A percentile compares a stretch with the other conserved stretches of the same genome.
These are phyloP conservation scores for Casuarina equisetifolia DNA, from an alignment of 306 rosid genomes.

Conservation along the genomic window DNA sequence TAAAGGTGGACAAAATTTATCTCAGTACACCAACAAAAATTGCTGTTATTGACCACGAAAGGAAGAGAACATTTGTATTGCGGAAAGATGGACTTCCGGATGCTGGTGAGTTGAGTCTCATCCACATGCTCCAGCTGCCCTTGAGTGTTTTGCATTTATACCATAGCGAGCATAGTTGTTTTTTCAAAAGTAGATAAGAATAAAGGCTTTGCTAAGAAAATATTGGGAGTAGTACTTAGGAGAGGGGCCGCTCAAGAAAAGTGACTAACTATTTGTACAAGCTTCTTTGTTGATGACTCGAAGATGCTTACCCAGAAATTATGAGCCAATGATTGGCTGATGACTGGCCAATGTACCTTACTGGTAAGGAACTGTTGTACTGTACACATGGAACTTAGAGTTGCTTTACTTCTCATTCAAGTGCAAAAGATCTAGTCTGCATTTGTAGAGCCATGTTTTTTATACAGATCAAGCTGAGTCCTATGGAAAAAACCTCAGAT, in stretches of 20 bases:
- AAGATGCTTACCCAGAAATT: not conserved
- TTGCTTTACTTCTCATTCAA: not conserved
- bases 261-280: not conserved
- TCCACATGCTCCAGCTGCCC: not conserved
- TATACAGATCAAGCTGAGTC: slow-evolving; percentile 1
- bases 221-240: not conserved
- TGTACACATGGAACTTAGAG: not conserved
- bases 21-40: slow-evolving; percentile 69
- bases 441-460: not conserved
- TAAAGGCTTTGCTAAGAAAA: not conserved
- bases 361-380: not conserved
- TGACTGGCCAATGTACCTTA: not conserved
- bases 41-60: slow-evolving; percentile 79
- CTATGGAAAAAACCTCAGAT: not conserved
- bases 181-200: not conserved
- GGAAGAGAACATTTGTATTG: slow-evolving; percentile 68
- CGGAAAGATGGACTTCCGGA: slow-evolving; percentile 83
- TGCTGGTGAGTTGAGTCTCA: slow-evolving; percentile 58
- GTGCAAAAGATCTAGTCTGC: slow-evolving; percentile 1
- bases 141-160: slow-evolving; percentile 5
- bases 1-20: slow-evolving; percentile 73
- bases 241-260: not conserved
- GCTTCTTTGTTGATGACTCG: not conserved
- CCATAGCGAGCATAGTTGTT: not conserved
- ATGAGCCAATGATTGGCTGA: not conserved